Conservation (phyloP, 352 stramenopile species). For the Phytophthora pseudosyringae region DNA sequence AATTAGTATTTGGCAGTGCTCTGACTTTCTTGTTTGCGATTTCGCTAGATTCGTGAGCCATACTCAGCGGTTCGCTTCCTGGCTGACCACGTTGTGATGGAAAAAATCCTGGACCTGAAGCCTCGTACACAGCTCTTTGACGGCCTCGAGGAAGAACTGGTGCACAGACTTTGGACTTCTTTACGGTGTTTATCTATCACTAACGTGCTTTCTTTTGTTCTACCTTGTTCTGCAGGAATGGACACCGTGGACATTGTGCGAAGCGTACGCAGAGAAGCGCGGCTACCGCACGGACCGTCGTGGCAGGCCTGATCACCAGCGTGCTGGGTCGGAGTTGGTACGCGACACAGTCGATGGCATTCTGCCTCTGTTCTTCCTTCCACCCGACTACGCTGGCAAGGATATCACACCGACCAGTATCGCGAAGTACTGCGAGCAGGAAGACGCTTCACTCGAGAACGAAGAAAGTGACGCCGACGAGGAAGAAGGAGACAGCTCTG, state of each 20-base stretch:
- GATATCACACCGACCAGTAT: slow-evolving; percentile 51
- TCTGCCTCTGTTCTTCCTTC: slow-evolving; percentile 82
- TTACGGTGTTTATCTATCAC: slow-evolving; percentile 1
- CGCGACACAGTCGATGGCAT: slow-evolving; percentile 85
- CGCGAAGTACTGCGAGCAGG: slow-evolving; percentile 37
- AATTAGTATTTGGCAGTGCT: slow-evolving; percentile 3
- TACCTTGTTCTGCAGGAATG: slow-evolving; percentile 55
- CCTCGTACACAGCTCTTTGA: slow-evolving; percentile 78
- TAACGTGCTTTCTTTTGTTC: slow-evolving; percentile 1
- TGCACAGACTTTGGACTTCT: slow-evolving; percentile 25
- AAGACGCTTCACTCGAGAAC: slow-evolving; percentile 22
- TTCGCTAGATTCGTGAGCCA: slow-evolving; percentile 80
- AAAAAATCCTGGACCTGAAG: slow-evolving; percentile 77
- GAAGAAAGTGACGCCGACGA: slow-evolving; percentile 22
- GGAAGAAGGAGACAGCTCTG: slow-evolving; percentile 21
- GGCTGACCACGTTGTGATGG: slow-evolving; percentile 74
- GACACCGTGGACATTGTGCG: slow-evolving; percentile 83
- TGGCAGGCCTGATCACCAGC: slow-evolving; percentile 82
- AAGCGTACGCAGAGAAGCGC: slow-evolving; percentile 86
- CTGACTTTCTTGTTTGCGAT: slow-evolving; percentile 1
- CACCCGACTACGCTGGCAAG: slow-evolving; percentile 72
- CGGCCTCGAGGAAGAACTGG: slow-evolving; percentile 76
- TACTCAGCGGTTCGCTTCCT: slow-evolving; percentile 90
- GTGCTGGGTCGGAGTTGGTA: slow-evolving; percentile 80
- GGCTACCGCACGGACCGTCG: slow-evolving; percentile 82